Percentiles rank a stretch among this genome's conserved stretches.
Conservation (phyloP, 169 alveolate species). For the Eimeria falciformis region DNA sequence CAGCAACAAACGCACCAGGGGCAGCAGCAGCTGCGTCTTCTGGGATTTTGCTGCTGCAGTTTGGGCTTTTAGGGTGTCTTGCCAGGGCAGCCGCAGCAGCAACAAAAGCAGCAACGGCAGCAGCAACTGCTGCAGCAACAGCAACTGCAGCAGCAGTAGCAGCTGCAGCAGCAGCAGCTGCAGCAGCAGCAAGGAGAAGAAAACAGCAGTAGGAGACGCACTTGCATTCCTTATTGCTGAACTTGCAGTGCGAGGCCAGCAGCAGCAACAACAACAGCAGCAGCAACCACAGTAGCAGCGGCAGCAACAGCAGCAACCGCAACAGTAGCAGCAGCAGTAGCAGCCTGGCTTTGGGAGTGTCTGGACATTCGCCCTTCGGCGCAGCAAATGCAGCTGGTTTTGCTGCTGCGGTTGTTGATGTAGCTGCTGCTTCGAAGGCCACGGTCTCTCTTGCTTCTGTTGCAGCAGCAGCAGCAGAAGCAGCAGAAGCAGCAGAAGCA, state of each 20-base stretch:
- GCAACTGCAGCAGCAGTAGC: background rate
- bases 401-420: background rate
- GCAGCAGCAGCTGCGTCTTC: background rate
- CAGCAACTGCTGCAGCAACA: slow-evolving; percentile 5
- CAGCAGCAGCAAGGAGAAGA: background rate
- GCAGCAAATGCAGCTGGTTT: background rate
- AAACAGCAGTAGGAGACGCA: background rate
- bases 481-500: background rate
- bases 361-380: background rate
- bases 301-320: no score
- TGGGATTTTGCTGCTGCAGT: background rate
- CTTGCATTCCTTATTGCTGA: background rate
- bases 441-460: background rate
- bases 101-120: background rate
- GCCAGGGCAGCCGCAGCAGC: background rate
- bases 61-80: background rate
- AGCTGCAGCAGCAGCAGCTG: slow-evolving; percentile 27
- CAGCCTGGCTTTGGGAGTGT: background rate
- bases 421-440: background rate
- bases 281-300: slow-evolving; percentile 7
- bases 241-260: background rate
- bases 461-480: background rate
- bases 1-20: background rate
- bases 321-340: no score
- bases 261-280: slow-evolving; percentile 26